Evolutionary conservation across 805 yeast genomes (phyloP).

Genomic region (Soucietia sequanensis): DNA sequence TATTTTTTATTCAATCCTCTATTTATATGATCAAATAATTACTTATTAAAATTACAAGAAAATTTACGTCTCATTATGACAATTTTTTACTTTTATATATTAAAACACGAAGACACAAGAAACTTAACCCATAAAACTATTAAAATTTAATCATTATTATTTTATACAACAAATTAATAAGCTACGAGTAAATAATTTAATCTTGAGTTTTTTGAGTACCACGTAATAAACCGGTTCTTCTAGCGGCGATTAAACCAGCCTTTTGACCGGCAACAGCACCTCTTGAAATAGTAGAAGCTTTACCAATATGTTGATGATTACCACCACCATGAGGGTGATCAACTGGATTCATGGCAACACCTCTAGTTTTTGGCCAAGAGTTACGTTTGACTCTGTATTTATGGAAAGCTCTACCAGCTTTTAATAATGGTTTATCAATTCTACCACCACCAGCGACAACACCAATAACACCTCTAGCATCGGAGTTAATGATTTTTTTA

Average conservation of each 20-base stretch:
- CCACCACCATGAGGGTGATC: slow-evolving; percentile 99
- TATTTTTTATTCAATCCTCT: no score
- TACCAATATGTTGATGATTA: slow-evolving; percentile 45
- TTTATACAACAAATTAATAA: slow-evolving; percentile 12
- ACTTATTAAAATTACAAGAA: no score
- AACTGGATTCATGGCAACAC: slow-evolving; percentile 99
- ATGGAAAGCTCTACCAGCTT: slow-evolving; percentile 99
- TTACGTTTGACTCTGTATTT: slow-evolving; percentile 99
- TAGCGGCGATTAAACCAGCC: slow-evolving; percentile 40
- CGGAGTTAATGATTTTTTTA: slow-evolving; percentile 92
- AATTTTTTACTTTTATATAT: slow-evolving; percentile 4
- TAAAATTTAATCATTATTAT: slow-evolving; percentile 11
- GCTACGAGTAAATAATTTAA: slow-evolving; percentile 17
- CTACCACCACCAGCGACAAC: slow-evolving; percentile 99
- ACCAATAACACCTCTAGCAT: slow-evolving; percentile 99
- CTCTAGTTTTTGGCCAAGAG: slow-evolving; percentile 99
- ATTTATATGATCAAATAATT: no score
- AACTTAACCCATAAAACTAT: slow-evolving; percentile 6
- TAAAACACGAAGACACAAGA: slow-evolving; percentile 5
- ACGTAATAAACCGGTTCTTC: slow-evolving; percentile 40
- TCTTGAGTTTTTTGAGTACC: slow-evolving; percentile 39
- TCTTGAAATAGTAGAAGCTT: slow-evolving; percentile 40
- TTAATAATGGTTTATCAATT: slow-evolving; percentile 98
- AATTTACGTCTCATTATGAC: no score
- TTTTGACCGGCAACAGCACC: slow-evolving; percentile 41